phyloP scores from a whole-genome alignment of 345 rosid genomes.

The Jatropha curcas region DNA sequence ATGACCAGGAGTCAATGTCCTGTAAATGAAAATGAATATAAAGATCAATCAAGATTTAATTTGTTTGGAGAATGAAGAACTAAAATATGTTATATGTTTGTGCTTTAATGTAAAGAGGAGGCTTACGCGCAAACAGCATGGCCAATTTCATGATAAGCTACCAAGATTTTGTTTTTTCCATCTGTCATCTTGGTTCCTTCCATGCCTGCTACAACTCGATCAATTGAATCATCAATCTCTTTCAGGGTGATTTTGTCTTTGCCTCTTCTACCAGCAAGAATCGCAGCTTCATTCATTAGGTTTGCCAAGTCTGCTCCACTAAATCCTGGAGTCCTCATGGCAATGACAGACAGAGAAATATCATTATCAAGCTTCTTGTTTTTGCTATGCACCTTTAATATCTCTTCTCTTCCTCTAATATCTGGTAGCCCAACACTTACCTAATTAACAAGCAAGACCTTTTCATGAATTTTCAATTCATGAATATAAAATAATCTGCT shows the following conservation, averaged over 20 bases:
- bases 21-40: constrained; percentile 12
- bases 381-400: constrained; percentile 65
- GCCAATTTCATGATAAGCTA: constrained; percentile 77
- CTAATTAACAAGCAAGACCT: constrained; percentile 25
- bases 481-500: not conserved
- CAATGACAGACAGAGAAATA: constrained; percentile 51
- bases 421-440: constrained; percentile 70
- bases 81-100: not conserved
- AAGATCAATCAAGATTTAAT: not conserved
- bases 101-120: not conserved
- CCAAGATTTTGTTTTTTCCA: constrained; percentile 67
- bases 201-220: constrained; percentile 71
- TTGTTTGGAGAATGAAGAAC: not conserved
- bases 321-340: constrained; percentile 79
- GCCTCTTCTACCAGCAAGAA: constrained; percentile 75
- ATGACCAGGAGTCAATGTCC: constrained; percentile 65
- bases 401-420: constrained; percentile 72
- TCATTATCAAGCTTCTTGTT: constrained; percentile 66
- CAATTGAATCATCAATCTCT: constrained; percentile 74
- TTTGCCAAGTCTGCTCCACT: constrained; percentile 86
- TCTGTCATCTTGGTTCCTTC: constrained; percentile 74
- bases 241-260: constrained; percentile 48
- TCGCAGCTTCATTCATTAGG: constrained; percentile 80
- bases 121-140: constrained; percentile 69
- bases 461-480: not conserved